Base-by-base conservation (phyloP, 495 filamentous ascomycete species). In the Rusavskia elegans region DNA sequence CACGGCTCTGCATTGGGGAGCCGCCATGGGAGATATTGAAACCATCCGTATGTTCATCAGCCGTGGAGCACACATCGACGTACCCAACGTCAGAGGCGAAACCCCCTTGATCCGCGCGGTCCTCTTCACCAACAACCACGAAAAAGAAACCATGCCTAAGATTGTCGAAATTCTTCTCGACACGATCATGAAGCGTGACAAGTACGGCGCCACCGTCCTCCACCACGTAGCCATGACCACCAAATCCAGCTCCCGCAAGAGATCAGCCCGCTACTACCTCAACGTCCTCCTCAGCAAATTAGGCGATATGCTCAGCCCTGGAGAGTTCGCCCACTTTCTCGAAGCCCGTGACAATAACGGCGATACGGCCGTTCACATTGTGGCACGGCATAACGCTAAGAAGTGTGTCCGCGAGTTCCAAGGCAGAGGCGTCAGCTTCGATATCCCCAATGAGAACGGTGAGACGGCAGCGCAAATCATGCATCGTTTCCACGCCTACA, bases 21-120 rank as follows among this genome's bases (percentile, higher is more conserved):
- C 86, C 53, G 84, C 92, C n/a, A 97, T 98, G 92, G 92, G 90
- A 39, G 92, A 98, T 60, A 69, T 96, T 17, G 84, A 87, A 27
- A 85, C 97, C 30, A 86, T 96, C 51, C 85, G 81, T 62, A 80
- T 90, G 59, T 70, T 98, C 4, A 80, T 90, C 53, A 74, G 76
- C 13, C 84, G 85, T 49, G 80, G 81, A 35, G 89, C 89, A 10
- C 77, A 79, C 50, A 66, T 82, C 14, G 77, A 77, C 30, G 72
- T 76, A 7, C 71, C 79, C 45, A 90, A 89, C 41, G 68, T 78
- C 19, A 82, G 85, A 46, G 89, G 89, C 50, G 92, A 97, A 66
- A 96, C 93, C 0, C 89, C 93, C 0, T 75, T 98, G 44, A 94
- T 97, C 73, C 82, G 89, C n/a, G 83, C 84, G 16, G 89, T 97